These are phyloP conservation scores for Talaromyces islandicus DNA, from an alignment of 2,329 filamentous ascomycete species.

Conservation along the genomic window DNA sequence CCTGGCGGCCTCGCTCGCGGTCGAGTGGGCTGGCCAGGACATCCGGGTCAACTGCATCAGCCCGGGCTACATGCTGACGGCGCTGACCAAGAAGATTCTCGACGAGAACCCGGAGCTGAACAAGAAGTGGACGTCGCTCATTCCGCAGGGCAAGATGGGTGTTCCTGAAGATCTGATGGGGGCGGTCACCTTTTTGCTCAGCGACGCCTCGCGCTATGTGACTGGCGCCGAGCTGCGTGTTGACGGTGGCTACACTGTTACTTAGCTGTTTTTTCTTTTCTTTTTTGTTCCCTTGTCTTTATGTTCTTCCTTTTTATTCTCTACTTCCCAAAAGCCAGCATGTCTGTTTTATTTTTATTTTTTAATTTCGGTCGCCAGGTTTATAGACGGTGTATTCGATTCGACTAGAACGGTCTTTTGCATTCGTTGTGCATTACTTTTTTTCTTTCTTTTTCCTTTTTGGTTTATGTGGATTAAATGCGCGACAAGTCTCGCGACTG, in stretches of 20 bases:
- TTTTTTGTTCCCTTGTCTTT: not conserved
- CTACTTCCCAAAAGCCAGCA: not conserved
- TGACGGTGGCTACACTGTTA: conserved; percentile 84
- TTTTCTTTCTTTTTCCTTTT: not conserved
- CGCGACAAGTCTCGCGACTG: not conserved
- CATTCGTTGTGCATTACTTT: not conserved
- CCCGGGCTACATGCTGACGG: conserved; percentile 94
- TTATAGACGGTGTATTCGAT: not conserved
- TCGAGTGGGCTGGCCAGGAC: conserved; percentile 83
- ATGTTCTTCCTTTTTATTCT: not conserved
- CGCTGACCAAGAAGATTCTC: conserved; percentile 87
- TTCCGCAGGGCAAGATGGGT: conserved; percentile 91
- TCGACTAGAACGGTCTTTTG: not conserved
- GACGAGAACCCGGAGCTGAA: conserved; percentile 88
- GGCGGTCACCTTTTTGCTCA: conserved; percentile 78
- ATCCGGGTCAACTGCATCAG: conserved; percentile 95
- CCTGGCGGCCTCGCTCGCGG: conserved; percentile 77
- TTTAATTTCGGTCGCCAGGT: not conserved
- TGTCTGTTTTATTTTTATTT: not conserved
- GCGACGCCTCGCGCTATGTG: conserved; percentile 70
- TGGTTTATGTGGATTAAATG: not conserved
- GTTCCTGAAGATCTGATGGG: conserved; percentile 89
- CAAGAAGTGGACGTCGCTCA: conserved; percentile 84
- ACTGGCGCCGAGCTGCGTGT: conserved; percentile 72
- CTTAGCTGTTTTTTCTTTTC: conserved; percentile 20